Evolutionary conservation across 805 yeast genomes (phyloP), one percentile per base, ranked within the genome.

Genomic region (Candida verbasci): DNA sequence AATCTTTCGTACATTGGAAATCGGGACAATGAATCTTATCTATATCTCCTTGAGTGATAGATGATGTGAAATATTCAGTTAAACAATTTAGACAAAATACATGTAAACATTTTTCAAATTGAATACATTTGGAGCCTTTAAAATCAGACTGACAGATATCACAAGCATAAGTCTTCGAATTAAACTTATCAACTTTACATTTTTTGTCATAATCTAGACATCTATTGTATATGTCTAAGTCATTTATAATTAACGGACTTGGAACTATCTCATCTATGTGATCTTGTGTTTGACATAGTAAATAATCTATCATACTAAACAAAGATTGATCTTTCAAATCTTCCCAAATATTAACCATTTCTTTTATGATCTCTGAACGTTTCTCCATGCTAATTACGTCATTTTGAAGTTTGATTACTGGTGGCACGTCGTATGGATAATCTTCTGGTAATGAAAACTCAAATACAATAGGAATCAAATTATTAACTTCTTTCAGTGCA

Each of bases 11-110:
- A 38, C 78, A 72, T 25, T 63, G 67, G 44, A 70, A 73, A 31
- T 76, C 68, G 1, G 85, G 84, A 46, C 86, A 80, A 49, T 77
- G 78, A 2, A 80, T 58, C 31, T 60, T 69, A 12, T 65, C 65
- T 4, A 76, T 62, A 24, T 71, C 73, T 3, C 81, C 84, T 4
- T 66, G 50, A 6, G 47, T 48, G 9, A 79, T 76, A 29, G 58
- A 52, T 3, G 64, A 53, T 1, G 50, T 42, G 34, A 68, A 70
- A 41, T 70, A 77, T 5, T 63, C 68, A 9, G 35, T 40, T 3
- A 74, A 50, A 42, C 85, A 79, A 1, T 41, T 31, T 29, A 51
- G 55, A 46, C 84, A 78, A 39, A 76, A 70, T 0, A 55, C 49
- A 47, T 78, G 84, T 6, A 54, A 56, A 45, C 85, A 79, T 2